Percentiles rank a stretch among this genome's conserved stretches.
Conservation (phyloP, 768 basidiomycete species). For the Lactarius evosmus region DNA sequence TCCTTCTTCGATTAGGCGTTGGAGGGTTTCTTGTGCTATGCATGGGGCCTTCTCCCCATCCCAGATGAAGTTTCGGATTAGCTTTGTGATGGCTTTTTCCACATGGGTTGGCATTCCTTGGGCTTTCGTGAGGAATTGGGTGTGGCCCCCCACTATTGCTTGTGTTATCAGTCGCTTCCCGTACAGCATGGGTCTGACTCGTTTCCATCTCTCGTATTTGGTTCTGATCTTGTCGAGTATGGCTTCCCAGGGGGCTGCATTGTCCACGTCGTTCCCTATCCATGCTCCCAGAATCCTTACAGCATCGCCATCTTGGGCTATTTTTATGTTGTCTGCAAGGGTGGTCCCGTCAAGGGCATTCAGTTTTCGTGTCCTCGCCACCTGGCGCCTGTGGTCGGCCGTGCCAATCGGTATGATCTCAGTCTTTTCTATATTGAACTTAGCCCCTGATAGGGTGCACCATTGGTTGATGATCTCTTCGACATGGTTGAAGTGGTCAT, state of each 20-base stretch:
- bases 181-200: slow-evolving; percentile 24
- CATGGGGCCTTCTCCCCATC: neutral
- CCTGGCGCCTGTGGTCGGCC: slow-evolving; percentile 12
- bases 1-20: slow-evolving; percentile 8
- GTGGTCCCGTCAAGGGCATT: neutral
- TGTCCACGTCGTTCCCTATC: neutral
- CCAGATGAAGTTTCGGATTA: slow-evolving; percentile 19
- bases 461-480: slow-evolving; percentile 36
- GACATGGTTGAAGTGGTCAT: slow-evolving; percentile 34
- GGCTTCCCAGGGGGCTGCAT: too few species aligned
- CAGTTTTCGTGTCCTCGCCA: neutral
- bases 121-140: slow-evolving; percentile 35
- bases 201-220: slow-evolving; percentile 18
- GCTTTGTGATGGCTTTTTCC: slow-evolving; percentile 26
- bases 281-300: neutral
- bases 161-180: slow-evolving; percentile 27
- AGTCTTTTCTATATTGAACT: slow-evolving; percentile 44
- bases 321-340: too few species aligned
- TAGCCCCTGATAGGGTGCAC: slow-evolving; percentile 41
- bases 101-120: slow-evolving; percentile 34
- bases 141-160: slow-evolving; percentile 25
- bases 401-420: slow-evolving; percentile 38
- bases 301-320: neutral
- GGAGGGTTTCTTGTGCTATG: slow-evolving; percentile 3
- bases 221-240: slow-evolving; percentile 31